Base-by-base conservation (phyloP, 1,139 yeast species). In the Eremothecium coryli region DNA sequence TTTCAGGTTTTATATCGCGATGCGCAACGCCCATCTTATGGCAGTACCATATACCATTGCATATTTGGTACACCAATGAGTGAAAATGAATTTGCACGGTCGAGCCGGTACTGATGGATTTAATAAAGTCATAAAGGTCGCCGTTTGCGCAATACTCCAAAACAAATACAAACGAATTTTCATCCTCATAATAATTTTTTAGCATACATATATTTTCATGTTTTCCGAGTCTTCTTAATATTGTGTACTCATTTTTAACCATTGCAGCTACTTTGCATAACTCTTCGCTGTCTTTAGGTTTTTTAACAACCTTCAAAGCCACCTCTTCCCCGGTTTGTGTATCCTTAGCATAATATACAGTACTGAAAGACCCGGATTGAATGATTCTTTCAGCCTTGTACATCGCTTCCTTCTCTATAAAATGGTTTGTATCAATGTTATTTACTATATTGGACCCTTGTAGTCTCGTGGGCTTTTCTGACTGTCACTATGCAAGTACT, bases 1-100 rank as follows among this genome's bases (percentile, higher is more conserved):
- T 84, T 56, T 84, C 95, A 1, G 95, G 94, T 57, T 84, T 84
- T 48, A 84, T 75, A 54, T 84, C 95, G 33, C 95, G 70, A 58
- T 84, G 95, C 49, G 75, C 84, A 23, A 85, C 81, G 6, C 80
- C 79, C 36, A 66, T 62, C 7, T 71, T 61, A 55, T 85, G 95
- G 43, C 93, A 77, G 56, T 65, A 81, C 35, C 71, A 70, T 33
- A 85, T 66, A 1, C 93, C 94, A 43, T 70, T 73, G 27, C 79
- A 66, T 31, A 86, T 64, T 58, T 85, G 95, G 48, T 64, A 63
- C 54, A 82, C 76, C 21, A 84, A 76, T 45, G 77, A 44, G 29
- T 48, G 49, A 33, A 57, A 52, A 27, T 52, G 48, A 14, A 56
- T 17, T 18, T 23, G 18, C 22, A 4, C 36, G 33, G 12, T 32